These are phyloP conservation scores for Pseudonitzschia delicatissima DNA, from an alignment of 108 stramenopile species.

Conservation along the genomic window DNA sequence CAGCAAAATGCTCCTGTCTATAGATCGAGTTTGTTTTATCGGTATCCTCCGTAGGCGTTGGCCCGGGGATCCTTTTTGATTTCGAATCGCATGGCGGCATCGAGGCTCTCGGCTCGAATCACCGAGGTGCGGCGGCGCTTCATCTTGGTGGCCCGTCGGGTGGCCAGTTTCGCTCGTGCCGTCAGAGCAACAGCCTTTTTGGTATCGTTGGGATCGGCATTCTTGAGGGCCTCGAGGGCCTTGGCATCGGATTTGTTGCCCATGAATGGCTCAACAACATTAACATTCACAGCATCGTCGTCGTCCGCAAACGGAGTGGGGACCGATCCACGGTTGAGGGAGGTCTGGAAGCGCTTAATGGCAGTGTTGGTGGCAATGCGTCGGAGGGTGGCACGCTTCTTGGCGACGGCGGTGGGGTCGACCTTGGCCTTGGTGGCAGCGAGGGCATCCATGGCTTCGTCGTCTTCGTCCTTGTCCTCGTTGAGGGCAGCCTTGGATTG, in stretches of 20 bases:
- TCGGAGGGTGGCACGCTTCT: slow-evolving; percentile 1
- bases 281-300: background rate
- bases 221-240: background rate
- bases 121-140: slow-evolving; percentile 1
- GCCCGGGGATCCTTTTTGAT: background rate
- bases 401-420: background rate
- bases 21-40: background rate
- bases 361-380: slow-evolving; percentile 9
- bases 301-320: background rate
- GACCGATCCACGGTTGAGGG: slow-evolving; percentile 1
- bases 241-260: background rate
- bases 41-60: slow-evolving; percentile 7
- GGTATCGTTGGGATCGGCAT: background rate
- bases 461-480: background rate
- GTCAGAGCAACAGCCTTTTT: slow-evolving; percentile 1
- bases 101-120: background rate
- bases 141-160: slow-evolving; percentile 15
- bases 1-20: no score
- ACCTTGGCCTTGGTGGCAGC: background rate
- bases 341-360: slow-evolving; percentile 7
- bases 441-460: background rate
- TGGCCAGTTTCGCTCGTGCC: slow-evolving; percentile 6
- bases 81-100: background rate
- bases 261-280: no score
- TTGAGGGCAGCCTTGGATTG: slow-evolving; percentile 3